These are phyloP conservation scores for Tolypocladium sp. DNA, from an alignment of 2,329 filamentous ascomycete genomes.

Conservation along the genomic window DNA sequence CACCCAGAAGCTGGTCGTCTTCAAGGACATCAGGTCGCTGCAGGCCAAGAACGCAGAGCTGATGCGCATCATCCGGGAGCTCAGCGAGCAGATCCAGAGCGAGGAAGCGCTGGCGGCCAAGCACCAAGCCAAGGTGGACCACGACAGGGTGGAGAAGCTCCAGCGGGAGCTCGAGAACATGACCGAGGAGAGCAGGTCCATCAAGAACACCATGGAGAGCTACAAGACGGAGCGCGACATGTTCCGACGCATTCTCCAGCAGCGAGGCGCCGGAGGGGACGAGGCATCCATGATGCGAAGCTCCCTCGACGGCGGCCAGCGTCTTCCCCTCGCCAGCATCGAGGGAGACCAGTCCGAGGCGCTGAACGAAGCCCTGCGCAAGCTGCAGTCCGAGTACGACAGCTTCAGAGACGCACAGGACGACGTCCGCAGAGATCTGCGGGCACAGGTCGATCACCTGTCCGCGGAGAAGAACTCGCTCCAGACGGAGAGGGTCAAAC, in stretches of 20 bases:
- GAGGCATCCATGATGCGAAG: slow-evolving; percentile 62
- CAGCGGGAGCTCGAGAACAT: slow-evolving; percentile 64
- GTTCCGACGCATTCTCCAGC: slow-evolving; percentile 89
- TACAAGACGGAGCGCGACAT: slow-evolving; percentile 95
- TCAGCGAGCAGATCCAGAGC: slow-evolving; percentile 85
- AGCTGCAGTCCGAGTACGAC: slow-evolving; percentile 85
- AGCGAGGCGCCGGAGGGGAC: slow-evolving; percentile 52
- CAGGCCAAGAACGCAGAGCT: slow-evolving; percentile 84
- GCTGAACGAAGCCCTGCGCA: slow-evolving; percentile 70
- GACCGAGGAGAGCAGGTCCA: slow-evolving; percentile 75
- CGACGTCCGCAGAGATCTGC: slow-evolving; percentile 71
- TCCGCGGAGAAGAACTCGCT: slow-evolving; percentile 74
- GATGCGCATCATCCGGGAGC: slow-evolving; percentile 69
- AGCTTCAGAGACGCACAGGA: slow-evolving; percentile 78
- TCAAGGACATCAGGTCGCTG: slow-evolving; percentile 75
- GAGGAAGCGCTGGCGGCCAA: slow-evolving; percentile 68
- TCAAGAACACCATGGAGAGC: slow-evolving; percentile 78
- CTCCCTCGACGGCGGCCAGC: slow-evolving; percentile 50
- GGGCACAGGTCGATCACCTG: slow-evolving; percentile 74
- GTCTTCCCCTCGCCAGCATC: slow-evolving; percentile 48
- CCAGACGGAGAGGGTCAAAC: slow-evolving; percentile 71
- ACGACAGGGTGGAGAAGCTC: slow-evolving; percentile 64
- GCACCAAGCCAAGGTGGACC: slow-evolving; percentile 52
- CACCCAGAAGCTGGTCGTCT: slow-evolving; percentile 79
- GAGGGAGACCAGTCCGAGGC: slow-evolving; percentile 50